These are phyloP conservation scores for Colletotrichum trifolii DNA, from an alignment of 2,329 filamentous ascomycete genomes.

Conservation along the genomic window DNA sequence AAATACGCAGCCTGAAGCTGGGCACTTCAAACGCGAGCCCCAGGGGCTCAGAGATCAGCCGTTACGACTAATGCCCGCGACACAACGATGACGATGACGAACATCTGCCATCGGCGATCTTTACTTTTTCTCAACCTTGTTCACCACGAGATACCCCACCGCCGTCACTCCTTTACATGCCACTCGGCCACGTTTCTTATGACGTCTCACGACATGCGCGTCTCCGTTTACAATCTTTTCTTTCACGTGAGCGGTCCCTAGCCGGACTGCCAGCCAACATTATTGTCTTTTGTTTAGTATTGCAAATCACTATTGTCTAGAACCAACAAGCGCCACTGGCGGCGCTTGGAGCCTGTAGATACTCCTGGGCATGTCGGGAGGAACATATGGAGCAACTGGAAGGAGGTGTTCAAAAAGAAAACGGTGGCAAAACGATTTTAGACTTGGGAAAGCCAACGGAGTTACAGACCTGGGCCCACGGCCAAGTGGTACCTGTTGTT, in stretches of 20 bases:
- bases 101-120: conserved; percentile 27
- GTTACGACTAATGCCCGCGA: conserved; percentile 32
- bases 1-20: conserved; percentile 1
- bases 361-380: conserved; percentile 2
- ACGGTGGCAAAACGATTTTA: conserved; percentile 20
- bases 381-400: conserved; percentile 29
- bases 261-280: conserved; percentile 6
- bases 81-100: conserved; percentile 25
- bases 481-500: conserved; percentile 30
- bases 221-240: conserved; percentile 12
- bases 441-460: conserved; percentile 32
- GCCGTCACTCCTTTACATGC: conserved; percentile 32
- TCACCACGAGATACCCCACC: conserved; percentile 43
- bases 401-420: conserved; percentile 20
- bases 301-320: conserved; percentile 11
- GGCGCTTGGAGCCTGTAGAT: conserved; percentile 31
- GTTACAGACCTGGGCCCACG: conserved; percentile 31
- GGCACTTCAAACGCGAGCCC: conserved; percentile 1
- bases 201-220: conserved; percentile 23
- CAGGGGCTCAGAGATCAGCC: conserved; percentile 3
- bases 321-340: conserved; percentile 10
- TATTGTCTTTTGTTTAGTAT: conserved; percentile 24
- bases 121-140: conserved; percentile 21
- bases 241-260: conserved; percentile 9
- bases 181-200: conserved; percentile 33